phyloP scores from a whole-genome alignment of 441 rosid species.

The Jatropha multifida region DNA sequence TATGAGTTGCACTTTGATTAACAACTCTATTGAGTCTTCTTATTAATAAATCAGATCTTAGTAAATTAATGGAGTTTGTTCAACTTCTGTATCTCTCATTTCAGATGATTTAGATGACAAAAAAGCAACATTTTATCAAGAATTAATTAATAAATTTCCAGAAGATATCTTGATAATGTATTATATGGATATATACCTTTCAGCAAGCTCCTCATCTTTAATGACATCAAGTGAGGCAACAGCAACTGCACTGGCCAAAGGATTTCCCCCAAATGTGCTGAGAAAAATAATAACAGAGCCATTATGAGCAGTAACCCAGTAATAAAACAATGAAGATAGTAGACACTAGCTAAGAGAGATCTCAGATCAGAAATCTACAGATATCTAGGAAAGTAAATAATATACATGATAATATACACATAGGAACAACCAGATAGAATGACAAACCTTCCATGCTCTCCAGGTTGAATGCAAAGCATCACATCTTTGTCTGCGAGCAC shows the following conservation, averaged over 20 bases:
- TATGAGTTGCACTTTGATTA: neutral
- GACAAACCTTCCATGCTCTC: constrained; percentile 93
- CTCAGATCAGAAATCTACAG: constrained; percentile 2
- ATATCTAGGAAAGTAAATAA: neutral
- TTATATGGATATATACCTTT: constrained; percentile 46
- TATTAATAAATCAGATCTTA: neutral
- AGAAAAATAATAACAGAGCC: constrained; percentile 23
- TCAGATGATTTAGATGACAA: neutral
- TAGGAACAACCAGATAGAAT: constrained; percentile 5
- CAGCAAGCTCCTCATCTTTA: constrained; percentile 70
- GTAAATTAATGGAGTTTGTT: neutral
- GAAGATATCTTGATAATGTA: constrained; percentile 11
- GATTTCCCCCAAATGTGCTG: constrained; percentile 97
- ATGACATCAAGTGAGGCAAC: constrained; percentile 82
- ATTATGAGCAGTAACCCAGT: constrained; percentile 11
- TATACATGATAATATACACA: neutral
- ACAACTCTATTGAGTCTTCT: neutral
- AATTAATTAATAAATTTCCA: neutral
- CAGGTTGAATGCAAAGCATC: constrained; percentile 93
- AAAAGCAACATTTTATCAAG: neutral
- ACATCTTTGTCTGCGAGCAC: constrained; percentile 86
- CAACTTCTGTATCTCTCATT: neutral
- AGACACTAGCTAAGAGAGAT: neutral
- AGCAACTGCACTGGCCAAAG: constrained; percentile 94
- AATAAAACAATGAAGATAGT: neutral